Conservation (phyloP, 345 rosid genomes). For the Noccaea caerulescens region DNA sequence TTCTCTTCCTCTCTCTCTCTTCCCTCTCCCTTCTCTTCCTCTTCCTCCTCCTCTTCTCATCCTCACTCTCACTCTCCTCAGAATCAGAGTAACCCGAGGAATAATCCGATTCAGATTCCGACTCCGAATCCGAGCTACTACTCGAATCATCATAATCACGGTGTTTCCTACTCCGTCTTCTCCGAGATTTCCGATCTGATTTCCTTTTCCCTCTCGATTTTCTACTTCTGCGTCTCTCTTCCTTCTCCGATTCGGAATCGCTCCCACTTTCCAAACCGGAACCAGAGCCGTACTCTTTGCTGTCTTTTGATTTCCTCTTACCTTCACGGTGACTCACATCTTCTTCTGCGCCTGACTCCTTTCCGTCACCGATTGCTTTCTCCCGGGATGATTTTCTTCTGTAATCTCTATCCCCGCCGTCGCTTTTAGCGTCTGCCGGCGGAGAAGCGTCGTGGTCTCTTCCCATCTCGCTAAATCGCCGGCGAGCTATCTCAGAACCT, state of each 20-base stretch:
- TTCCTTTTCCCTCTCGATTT: conserved; percentile 43
- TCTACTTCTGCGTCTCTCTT: conserved; percentile 44
- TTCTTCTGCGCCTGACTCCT: conserved; percentile 42
- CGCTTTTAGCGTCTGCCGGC: conserved; percentile 12
- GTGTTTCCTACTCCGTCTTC: conserved; percentile 43
- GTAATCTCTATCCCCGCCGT: conserved; percentile 30
- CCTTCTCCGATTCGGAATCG: conserved; percentile 47
- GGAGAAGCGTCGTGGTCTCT: conserved; percentile 38
- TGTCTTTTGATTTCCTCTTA: conserved; percentile 40
- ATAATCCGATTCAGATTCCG: conserved; percentile 49
- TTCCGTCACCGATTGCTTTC: conserved; percentile 20
- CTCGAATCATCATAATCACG: conserved; percentile 27
- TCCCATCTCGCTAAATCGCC: conserved; percentile 40
- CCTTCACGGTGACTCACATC: conserved; percentile 41
- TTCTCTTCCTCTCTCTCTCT: conserved; percentile 38
- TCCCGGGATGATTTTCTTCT: conserved; percentile 38
- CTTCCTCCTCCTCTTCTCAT: conserved; percentile 48
- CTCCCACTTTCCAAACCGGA: conserved; percentile 40
- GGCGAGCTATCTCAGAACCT: conserved; percentile 27
- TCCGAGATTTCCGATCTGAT: conserved; percentile 47
- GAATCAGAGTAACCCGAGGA: conserved; percentile 54
- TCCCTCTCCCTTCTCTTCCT: conserved; percentile 46
- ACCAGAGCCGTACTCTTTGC: conserved; percentile 28
- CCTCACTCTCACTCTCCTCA: conserved; percentile 49
- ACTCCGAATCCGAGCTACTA: conserved; percentile 46